Evolutionary conservation across 1,284 basidiomycete genomes (phyloP), one percentile per base, ranked within the genome.

Genomic region (Cutaneotrichosporon sp.): DNA sequence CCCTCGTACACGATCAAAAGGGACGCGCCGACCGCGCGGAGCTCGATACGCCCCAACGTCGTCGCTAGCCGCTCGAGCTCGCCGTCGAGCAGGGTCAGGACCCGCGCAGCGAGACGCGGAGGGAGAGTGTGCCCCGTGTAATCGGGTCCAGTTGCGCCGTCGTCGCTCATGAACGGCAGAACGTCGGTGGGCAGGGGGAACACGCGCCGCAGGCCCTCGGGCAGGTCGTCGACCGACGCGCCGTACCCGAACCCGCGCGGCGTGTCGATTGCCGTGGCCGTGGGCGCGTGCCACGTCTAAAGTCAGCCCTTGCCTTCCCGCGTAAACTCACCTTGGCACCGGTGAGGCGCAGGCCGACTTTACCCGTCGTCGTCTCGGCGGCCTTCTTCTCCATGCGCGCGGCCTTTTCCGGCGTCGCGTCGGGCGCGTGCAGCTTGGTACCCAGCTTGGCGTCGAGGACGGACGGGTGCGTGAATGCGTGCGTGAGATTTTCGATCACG

Each of bases 381-480:
- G 90, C 88, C 3, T 80, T 80, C 66, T 83, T 80, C 51, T 81
- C 77, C 91, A 94, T 93, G 33, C 88, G 80, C 47, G 76, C 80
- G 52, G 81, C 79, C 77, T 97, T 97, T 60, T 89, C 89, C 2
- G 81, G 80, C 0, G 80, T 76, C 2, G 90, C 85, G 52, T 77
- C 76, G 1, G 62, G 63, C 2, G 56, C 70, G 64, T 88, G 87
- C 4, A 97, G 80, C 8, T 87, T 79, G 0, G 87, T 91, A 1
- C 93, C 93, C 18, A 97, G 84, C 73, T 97, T 97, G 72, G 91
- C 79, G 69, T 97, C 94, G 21, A 96, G 78, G 49, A 96, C 83
- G 64, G 87, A 90, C 2, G 93, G 91, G 69, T 84, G 85, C 22
- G 73, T 64, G 76, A 91, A 97, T 0, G 80, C 69, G 60, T 84